Evolutionary conservation across 23 red algal species (phyloP).

Genomic region (Agarophyton chilense): DNA sequence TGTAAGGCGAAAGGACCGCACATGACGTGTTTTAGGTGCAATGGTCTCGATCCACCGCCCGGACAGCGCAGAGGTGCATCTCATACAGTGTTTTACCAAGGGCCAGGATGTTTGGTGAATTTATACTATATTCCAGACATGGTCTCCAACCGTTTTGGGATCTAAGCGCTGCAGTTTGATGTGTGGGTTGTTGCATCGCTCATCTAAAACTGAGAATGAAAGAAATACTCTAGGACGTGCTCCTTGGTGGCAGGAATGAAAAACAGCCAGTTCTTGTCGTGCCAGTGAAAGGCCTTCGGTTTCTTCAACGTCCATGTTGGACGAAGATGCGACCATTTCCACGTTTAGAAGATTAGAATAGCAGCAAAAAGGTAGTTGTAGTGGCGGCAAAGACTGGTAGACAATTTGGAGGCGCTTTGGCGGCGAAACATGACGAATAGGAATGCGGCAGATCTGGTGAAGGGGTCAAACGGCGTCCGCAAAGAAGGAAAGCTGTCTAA

Average conservation of each 20-base stretch:
- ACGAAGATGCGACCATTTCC: slow-evolving; percentile 50
- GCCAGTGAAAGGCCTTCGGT: slow-evolving; percentile 81
- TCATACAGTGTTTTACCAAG: no score
- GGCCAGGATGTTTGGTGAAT: slow-evolving; percentile 14
- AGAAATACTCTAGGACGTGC: slow-evolving; percentile 92
- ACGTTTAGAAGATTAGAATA: not conserved
- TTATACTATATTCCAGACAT: slow-evolving; percentile 86
- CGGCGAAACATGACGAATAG: no score
- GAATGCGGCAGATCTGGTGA: no score
- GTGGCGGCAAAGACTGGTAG: not conserved
- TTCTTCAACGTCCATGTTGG: slow-evolving; percentile 53
- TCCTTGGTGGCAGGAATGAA: slow-evolving; percentile 80
- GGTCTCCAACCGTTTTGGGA: slow-evolving; percentile 45
- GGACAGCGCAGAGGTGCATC: no score
- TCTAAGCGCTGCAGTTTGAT: slow-evolving; percentile 87
- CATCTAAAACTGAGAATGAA: slow-evolving; percentile 94
- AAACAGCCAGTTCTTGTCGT: slow-evolving; percentile 81
- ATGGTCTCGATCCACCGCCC: no score
- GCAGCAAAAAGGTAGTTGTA: not conserved
- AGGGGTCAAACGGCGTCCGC: no score
- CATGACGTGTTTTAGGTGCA: no score
- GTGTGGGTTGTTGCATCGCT: slow-evolving; percentile 85
- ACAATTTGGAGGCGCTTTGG: no score
- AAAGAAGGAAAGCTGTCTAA: no score
- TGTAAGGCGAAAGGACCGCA: no score